These are phyloP conservation scores for Aureobasidium leucospermi DNA, from an alignment of 2,329 filamentous ascomycete genomes.

Conservation along the genomic window DNA sequence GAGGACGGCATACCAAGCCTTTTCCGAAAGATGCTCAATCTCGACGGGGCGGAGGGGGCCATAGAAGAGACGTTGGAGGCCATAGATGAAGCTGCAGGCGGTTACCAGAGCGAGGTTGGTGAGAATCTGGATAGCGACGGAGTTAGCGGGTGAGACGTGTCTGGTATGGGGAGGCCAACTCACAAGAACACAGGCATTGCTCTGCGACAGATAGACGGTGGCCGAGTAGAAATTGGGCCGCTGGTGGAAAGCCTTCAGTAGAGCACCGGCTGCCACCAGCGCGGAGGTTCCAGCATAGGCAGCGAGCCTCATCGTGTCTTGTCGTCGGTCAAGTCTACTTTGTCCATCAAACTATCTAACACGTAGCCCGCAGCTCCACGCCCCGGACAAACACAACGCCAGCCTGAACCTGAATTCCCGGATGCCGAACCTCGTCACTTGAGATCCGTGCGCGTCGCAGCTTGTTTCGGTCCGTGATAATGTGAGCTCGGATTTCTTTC, in stretches of 20 bases:
- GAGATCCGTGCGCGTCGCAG: not conserved
- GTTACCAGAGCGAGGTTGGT: constrained; percentile 82
- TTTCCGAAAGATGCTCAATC: constrained; percentile 94
- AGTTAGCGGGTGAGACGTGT: constrained; percentile 1
- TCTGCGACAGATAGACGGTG: constrained; percentile 93
- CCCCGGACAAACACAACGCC: not conserved
- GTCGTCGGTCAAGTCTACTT: not conserved
- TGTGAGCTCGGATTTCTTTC: not conserved
- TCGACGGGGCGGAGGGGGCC: constrained; percentile 87
- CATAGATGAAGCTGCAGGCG: constrained; percentile 74
- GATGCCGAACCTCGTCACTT: not conserved
- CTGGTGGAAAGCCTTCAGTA: constrained; percentile 87
- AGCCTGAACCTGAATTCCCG: not conserved
- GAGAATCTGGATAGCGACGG: constrained; percentile 55
- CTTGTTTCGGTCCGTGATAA: not conserved
- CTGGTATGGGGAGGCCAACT: not conserved
- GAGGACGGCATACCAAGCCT: constrained; percentile 95
- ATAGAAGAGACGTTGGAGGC: constrained; percentile 82
- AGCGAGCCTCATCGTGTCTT: constrained; percentile 18
- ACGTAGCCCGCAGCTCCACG: not conserved
- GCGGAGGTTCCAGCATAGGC: constrained; percentile 50
- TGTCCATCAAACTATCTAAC: constrained; percentile 3
- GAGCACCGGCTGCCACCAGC: constrained; percentile 72
- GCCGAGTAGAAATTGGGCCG: constrained; percentile 97
- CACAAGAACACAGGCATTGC: constrained; percentile 90